Base-by-base conservation (phyloP, 106 monocot species). In the Agapanthus africanus region DNA sequence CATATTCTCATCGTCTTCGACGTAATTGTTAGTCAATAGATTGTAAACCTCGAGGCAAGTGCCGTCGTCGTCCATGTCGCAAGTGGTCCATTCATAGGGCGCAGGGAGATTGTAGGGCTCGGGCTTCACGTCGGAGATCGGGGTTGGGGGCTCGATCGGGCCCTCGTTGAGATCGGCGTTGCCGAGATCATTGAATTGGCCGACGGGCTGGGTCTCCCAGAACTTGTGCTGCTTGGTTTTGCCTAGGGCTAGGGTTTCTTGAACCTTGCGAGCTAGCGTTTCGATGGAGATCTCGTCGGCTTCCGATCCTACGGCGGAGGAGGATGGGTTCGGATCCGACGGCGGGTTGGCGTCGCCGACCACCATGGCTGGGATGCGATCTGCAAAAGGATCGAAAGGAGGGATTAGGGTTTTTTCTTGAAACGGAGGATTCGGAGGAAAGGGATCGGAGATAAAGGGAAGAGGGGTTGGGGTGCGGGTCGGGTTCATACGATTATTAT, bases 1-100 rank as follows among this genome's bases (percentile, higher is more conserved):
- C 92, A 93, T 93, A 76, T 79, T 93, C 83, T 93, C 92, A 74
- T 93, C 92, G 59, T 93, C 92, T 66, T 93, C 88, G 30, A 93
- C 92, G 74, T 93, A 93, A 76, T 93, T 88, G 70, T 68, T 59
- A 33, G 83, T 77, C 70, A 93, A 82, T 49, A 93, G 85, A 60
- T 47, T 54, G 77, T 88, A 93, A 10, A 93, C 79, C 83, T 93
- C 92, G 34, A 75, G 59, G 80, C 74, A 73, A 61, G 74, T 77
- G 54, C 31, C 41, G 15, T 71, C 81, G 71, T 93, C 85, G 33
- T 78, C 71, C 62, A 93, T 77, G 76, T 93, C 88, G 79, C 88
- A 88, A 46, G 83, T 88, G 11, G 83, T 69, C 92, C 92, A 93
- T 69, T 93, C 88, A 79, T 83, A 93, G 31, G 67, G 38, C 22